Evolutionary conservation across 306 rosid genomes (phyloP).

Genomic region (Pyrus communis): DNA sequence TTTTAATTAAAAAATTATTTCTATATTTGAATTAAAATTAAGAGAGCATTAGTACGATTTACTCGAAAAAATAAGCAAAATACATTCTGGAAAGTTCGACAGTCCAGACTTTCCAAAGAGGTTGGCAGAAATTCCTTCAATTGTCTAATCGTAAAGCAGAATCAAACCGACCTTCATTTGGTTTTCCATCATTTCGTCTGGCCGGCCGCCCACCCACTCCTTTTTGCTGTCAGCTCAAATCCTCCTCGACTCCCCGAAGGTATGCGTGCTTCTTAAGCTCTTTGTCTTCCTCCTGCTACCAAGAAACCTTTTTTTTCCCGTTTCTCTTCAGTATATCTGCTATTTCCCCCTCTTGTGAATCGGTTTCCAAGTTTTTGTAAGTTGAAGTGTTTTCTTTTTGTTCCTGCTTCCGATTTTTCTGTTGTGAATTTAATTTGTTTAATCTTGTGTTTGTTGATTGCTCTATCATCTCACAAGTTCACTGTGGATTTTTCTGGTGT

Average conservation of each 20-base stretch:
- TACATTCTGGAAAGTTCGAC: conserved; percentile 13
- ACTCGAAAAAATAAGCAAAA: not conserved
- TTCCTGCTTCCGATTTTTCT: not conserved
- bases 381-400: not conserved
- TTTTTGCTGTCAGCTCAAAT: not conserved
- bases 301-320: not conserved
- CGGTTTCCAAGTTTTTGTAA: not conserved
- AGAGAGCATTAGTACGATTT: accelerated
- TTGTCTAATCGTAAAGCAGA: conserved; percentile 10
- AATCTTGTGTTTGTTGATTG: not conserved
- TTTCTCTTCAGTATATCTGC: not conserved
- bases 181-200: not conserved
- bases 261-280: not conserved
- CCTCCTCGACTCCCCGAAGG: not conserved
- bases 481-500: not conserved
- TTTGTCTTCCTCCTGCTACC: not conserved
- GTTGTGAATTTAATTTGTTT: not conserved
- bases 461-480: not conserved
- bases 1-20: accelerated
- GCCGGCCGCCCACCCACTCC: not conserved
- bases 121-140: not conserved
- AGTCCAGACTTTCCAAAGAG: not conserved
- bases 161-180: not conserved
- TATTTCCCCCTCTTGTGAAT: not conserved
- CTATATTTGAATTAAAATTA: no score